A percentile compares a stretch with the other conserved stretches of the same genome.
Evolutionary conservation across 1,139 yeast genomes (phyloP).

Genomic region (Taphrina wiesneri): DNA sequence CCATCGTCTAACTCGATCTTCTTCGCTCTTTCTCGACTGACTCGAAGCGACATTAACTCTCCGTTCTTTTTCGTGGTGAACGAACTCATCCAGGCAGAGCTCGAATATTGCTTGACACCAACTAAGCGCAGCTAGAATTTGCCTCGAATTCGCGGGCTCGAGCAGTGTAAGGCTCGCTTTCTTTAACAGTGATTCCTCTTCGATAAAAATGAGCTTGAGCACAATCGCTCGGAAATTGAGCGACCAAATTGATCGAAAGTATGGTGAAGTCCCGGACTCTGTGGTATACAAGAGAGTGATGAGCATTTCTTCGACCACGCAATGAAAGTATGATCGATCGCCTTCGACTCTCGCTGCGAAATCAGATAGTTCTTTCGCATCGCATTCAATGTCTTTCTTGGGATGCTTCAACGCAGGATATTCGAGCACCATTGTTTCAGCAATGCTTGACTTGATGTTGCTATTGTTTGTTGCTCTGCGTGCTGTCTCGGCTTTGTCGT

Average conservation of each 20-base stretch:
- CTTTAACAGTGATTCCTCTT: neutral
- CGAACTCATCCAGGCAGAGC: conserved; percentile 38
- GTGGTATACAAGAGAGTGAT: neutral
- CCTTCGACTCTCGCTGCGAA: conserved; percentile 4
- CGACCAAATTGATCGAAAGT: conserved; percentile 17
- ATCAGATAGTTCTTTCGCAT: neutral
- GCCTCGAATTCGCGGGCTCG: neutral
- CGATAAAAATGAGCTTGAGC: neutral
- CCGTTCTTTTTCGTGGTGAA: conserved; percentile 32
- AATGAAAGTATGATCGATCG: neutral
- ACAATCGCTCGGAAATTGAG: conserved; percentile 1
- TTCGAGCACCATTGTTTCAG: conserved; percentile 19
- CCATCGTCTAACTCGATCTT: conserved; percentile 18
- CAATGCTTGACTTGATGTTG: neutral
- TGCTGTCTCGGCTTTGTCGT: conserved; percentile 2
- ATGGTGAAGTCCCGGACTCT: neutral
- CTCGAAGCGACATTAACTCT: neutral
- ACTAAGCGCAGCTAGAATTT: neutral
- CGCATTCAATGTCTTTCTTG: neutral
- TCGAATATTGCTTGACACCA: conserved; percentile 38
- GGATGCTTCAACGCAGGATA: conserved; percentile 8
- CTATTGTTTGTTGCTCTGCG: neutral
- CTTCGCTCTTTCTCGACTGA: neutral
- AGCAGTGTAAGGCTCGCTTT: neutral
- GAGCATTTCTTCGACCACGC: neutral